Percentiles rank a stretch among this genome's conserved stretches.
Conservation (phyloP, 2,329 filamentous ascomycete genomes). For the Pestalotiopsis sp. region DNA sequence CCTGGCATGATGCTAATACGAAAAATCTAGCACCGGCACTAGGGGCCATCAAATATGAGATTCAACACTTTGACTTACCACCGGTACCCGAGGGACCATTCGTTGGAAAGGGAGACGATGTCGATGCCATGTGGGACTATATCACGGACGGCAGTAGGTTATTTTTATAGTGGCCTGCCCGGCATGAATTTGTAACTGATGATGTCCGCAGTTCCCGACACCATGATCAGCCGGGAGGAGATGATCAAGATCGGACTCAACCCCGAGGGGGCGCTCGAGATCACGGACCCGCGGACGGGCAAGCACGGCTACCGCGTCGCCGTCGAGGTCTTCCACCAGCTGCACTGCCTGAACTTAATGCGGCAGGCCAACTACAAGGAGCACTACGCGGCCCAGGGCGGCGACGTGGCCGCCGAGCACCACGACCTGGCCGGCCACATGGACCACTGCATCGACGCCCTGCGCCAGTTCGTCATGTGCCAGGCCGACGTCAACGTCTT, state of each 20-base stretch:
- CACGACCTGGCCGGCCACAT: conserved; percentile 45
- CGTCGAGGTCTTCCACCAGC: conserved; percentile 58
- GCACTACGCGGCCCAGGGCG: conserved; percentile 47
- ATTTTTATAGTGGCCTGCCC: not conserved
- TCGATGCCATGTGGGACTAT: conserved; percentile 57
- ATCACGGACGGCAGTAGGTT: conserved; percentile 24
- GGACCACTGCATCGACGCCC: conserved; percentile 55
- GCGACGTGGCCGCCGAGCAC: conserved; percentile 45
- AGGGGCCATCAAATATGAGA: conserved; percentile 48
- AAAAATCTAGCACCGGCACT: conserved; percentile 44
- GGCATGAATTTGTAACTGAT: not conserved
- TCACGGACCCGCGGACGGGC: conserved; percentile 56
- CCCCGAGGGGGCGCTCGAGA: conserved; percentile 50
- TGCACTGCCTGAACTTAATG: conserved; percentile 51
- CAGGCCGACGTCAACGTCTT: conserved; percentile 56
- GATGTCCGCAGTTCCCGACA: conserved; percentile 51
- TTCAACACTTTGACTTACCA: conserved; percentile 48
- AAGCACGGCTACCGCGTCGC: conserved; percentile 60
- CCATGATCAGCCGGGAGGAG: conserved; percentile 57
- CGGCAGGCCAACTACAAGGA: conserved; percentile 48
- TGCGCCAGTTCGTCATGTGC: conserved; percentile 55
- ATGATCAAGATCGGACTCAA: conserved; percentile 53
- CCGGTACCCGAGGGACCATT: conserved; percentile 49
- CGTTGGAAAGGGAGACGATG: conserved; percentile 55
- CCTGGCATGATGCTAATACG: conserved; percentile 5